Evolutionary conservation across 495 filamentous ascomycete genomes (phyloP), one percentile per base, ranked within the genome.

Genomic region (Hypomontagnella submonticulosa): DNA sequence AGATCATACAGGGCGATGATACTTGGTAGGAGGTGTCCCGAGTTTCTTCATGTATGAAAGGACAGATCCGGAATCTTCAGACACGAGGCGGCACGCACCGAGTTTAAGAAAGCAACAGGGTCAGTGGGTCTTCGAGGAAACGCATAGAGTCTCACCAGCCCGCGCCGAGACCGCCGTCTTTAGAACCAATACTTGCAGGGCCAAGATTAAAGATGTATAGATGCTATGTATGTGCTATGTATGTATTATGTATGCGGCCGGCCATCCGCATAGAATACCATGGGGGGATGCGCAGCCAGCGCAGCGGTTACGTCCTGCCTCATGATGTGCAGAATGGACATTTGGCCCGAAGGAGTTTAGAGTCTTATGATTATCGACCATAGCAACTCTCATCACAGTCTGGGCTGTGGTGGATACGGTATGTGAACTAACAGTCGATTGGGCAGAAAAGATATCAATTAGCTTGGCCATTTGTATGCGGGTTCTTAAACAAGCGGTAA

Each of bases 21-120:
- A 73, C 61, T 72, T 42, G 46, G 58, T 70, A 74, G 73, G 79
- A 77, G 73, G 57, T 67, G 73, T 73, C 63, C 66, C 73, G 75
- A 73, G 73, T 73, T 76, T 76, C 73, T 72, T 68, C 65, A 71
- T 76, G 73, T 75, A 75, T 67, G 69, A 57, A 73, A 73, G 61
- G 62, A 67, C 40, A 69, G 61, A 44, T 63, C 55, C 66, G n/a
- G 59, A 53, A 57, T 69, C 51, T 53, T 63, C 52, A 60, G 61
- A 65, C 59, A 52, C 30, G 58, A 56, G 49, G 72, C 52, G 55
- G 63, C 64, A 73, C 66, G 63, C 51, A 48, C 16, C 51, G 55
- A 57, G 66, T 77, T 81, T 80, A 80, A 76, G 76, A 77, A 79
- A 80, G 73, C 63, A 73, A 69, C 60, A 76, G 70, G 75, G 48